Base-by-base conservation (phyloP, 1,139 yeast genomes). In the Kluyveromyces marxianus region DNA sequence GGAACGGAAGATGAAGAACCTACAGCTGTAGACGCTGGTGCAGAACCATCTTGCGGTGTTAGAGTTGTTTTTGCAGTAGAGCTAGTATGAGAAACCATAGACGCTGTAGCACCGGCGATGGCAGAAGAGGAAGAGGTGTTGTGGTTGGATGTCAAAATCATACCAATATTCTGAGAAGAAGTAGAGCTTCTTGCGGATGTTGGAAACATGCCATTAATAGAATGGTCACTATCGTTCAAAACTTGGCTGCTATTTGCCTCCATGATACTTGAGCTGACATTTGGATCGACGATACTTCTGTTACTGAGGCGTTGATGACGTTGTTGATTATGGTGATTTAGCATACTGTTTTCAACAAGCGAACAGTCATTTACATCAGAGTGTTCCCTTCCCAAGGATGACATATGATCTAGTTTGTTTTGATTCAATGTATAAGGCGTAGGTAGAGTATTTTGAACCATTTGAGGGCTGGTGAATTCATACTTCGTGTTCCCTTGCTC, bases 371-470 rank as follows among this genome's bases (percentile, higher is more conserved):
- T 41, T 4, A 38, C 37, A 30, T 41, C 45, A 10, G 42, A 40
- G 34, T 28, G 26, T 25, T 27, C 44, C 26, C 41, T 34, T 8
- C 24, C 39, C 7, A 27, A 29, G 14, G 34, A 4, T 32, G 8
- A 32, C 26, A 29, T 24, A 29, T 27, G 34, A 7, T 42, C 41
- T 39, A 26, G 30, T 21, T 37, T 31, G 25, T 32, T 44, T n/a
- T 56, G 61, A 33, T 53, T 53, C 33, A 55, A 50, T 4, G 65
- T 59, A 43, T 59, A 61, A 1, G 65, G 65, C 1, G 65, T 61
- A 28, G 65, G 65, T 31, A 60, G 59, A 37, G 58, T 61, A 7
- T 60, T 56, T 21, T 57, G 57, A 5, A 56, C 47, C 4, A 60
- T 61, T 25, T 57, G 35, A 4, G 64, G 64, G 46, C 63, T 59